Base-by-base conservation (phyloP, 2,329 filamentous ascomycete genomes). In the Talaromyces piceae region DNA sequence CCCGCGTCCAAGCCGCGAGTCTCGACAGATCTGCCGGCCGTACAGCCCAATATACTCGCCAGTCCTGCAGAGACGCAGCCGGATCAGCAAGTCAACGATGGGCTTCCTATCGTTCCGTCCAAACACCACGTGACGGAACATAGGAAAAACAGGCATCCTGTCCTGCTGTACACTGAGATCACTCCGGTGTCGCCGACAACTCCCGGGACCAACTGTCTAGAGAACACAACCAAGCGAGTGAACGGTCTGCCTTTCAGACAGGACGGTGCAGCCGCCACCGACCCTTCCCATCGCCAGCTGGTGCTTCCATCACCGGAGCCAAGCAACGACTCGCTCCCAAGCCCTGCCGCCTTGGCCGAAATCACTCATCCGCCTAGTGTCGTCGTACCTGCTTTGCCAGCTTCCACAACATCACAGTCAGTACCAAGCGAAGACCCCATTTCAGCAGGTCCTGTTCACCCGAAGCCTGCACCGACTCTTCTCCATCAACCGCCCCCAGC, bases 301-400 rank as follows among this genome's bases (percentile, higher is more conserved):
- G 54, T 63, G 4, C 58, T 65, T 45, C 63, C 60, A 12, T 65
- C 65, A 7, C 64, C 66, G 2, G 63, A 61, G 33, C 62, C 59
- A 22, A 66, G 62, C 47, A 58, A 59, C 51, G 56, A 53, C 25
- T 62, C 61, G 30, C 56, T 60, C 47, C 50, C 58, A 16, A 67
- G 62, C 51, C 64, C 64, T 5, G 47, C 55, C 37, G 54, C 44
- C 41, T 50, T 56, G 39, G 52, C 54, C 33, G 57, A 58, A 47
- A 50, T 53, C 18, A 55, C 54, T 54, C 45, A 26, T 23, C 47
- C 37, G n/a, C 30, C 27, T 33, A 44, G 30, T 43, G 23, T 11
- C n/a, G 30, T 13, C n/a, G 23, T 18, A 12, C 37, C 45, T 23
- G 20, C 18, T 16, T 27, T 39, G 22, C 27, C 45, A 39, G 43